Percentiles rank a stretch among this genome's conserved stretches.
These are phyloP conservation scores for Hypomyces rosellus DNA, from an alignment of 2,329 filamentous ascomycete genomes.

Conservation along the genomic window DNA sequence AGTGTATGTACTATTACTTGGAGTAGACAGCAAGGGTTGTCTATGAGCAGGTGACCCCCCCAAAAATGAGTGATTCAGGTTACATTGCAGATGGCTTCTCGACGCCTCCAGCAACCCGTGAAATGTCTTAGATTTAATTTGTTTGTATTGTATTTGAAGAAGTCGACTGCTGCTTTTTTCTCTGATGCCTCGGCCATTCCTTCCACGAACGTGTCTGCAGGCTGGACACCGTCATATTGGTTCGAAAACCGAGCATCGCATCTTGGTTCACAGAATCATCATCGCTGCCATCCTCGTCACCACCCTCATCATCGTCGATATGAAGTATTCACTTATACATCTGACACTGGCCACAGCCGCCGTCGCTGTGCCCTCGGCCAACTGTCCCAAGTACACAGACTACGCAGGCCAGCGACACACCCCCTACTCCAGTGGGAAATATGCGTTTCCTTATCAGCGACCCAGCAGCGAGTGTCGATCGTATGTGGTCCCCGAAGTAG, in stretches of 20 bases:
- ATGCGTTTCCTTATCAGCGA: constrained; percentile 73
- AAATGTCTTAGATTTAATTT: neutral
- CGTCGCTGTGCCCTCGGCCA: constrained; percentile 16
- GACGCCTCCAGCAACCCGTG: no score
- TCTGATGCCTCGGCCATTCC: no score
- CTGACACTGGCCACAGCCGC: neutral
- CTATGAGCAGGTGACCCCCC: no score
- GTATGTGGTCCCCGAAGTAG: constrained; percentile 70
- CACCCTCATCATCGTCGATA: neutral
- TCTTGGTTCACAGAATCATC: no score
- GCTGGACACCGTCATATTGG: no score
- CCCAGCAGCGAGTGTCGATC: constrained; percentile 72
- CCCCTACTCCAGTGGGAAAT: constrained; percentile 70
- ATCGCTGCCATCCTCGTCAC: no score
- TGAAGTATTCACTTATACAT: neutral
- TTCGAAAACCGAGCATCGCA: no score
- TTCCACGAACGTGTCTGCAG: no score
- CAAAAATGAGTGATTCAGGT: no score
- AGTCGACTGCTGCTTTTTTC: neutral
- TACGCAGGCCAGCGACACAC: constrained; percentile 43
- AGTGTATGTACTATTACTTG: no score
- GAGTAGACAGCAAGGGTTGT: no score
- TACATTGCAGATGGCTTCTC: no score
- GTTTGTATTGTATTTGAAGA: neutral
- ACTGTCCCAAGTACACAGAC: constrained; percentile 30